Evolutionary conservation across 2,329 filamentous ascomycete species (phyloP).

Genomic region (Alternaria ethzedia): DNA sequence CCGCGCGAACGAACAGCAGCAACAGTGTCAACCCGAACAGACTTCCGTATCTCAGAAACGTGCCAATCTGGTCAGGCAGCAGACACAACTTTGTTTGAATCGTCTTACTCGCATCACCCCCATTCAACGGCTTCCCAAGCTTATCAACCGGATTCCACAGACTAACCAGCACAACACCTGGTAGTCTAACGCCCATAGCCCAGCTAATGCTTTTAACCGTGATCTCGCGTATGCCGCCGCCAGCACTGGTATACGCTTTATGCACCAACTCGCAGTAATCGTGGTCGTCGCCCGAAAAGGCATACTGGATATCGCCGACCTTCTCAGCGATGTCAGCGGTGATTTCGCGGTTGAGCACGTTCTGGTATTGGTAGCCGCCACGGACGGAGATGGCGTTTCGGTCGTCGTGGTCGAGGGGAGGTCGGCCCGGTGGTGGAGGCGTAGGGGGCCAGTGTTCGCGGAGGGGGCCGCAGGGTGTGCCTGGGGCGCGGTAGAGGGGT

Average conservation of each 20-base stretch:
- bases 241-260: constrained; percentile 65
- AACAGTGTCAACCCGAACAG: constrained; percentile 63
- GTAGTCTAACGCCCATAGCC: constrained; percentile 91
- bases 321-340: constrained; percentile 77
- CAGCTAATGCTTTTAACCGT: constrained; percentile 95
- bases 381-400: constrained; percentile 79
- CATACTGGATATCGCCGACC: constrained; percentile 80
- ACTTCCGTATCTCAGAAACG: constrained; percentile 78
- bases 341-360: constrained; percentile 80
- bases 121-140: constrained; percentile 31
- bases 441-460: constrained; percentile 83
- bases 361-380: constrained; percentile 94
- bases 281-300: constrained; percentile 96
- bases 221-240: constrained; percentile 72
- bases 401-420: constrained; percentile 65
- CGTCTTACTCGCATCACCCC: constrained; percentile 61
- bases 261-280: constrained; percentile 95
- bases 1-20: constrained; percentile 55
- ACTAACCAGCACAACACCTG: constrained; percentile 86
- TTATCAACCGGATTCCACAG: constrained; percentile 88
- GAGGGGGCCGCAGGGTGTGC: constrained; percentile 84
- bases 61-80: constrained; percentile 83
- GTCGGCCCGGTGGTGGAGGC: constrained; percentile 65
- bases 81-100: constrained; percentile 90
- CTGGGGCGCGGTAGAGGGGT: constrained; percentile 80